Conservation (phyloP, 116 monocot genomes). For the Dioscorea cayenensis region DNA sequence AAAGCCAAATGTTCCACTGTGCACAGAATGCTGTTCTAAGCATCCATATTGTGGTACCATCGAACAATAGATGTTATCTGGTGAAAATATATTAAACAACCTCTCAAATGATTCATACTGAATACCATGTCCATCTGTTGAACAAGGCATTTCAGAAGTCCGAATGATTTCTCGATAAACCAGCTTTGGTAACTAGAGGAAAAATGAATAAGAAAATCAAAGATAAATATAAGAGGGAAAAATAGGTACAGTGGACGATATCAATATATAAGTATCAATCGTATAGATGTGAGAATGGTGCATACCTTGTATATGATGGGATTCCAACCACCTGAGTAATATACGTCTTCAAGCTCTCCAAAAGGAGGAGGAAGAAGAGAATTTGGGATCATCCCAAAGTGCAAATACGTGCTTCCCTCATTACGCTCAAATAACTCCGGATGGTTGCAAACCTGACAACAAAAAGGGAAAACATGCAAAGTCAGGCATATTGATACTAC, state of each 20-base stretch:
- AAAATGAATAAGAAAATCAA: background rate
- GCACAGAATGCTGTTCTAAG: conserved; percentile 9
- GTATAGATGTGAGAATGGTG: background rate
- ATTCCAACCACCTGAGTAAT: conserved; percentile 77
- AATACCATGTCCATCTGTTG: conserved; percentile 14
- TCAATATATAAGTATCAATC: background rate
- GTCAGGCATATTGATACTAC: background rate
- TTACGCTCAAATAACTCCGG: conserved; percentile 99
- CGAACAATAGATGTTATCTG: conserved; percentile 52
- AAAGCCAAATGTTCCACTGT: conserved; percentile 70
- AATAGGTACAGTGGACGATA: background rate
- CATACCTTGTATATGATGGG: conserved; percentile 76
- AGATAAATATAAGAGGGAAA: background rate
- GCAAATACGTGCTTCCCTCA: conserved; percentile 85
- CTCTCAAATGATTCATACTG: conserved; percentile 31
- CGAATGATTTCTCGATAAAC: conserved; percentile 47
- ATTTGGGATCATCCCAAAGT: conserved; percentile 84
- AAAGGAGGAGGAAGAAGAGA: conserved; percentile 79
- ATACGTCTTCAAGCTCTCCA: conserved; percentile 68
- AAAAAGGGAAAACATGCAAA: background rate
- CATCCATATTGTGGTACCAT: conserved; percentile 20
- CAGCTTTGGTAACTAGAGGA: conserved; percentile 76
- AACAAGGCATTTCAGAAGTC: conserved; percentile 29
- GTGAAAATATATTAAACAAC: conserved; percentile 71
- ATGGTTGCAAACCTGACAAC: conserved; percentile 95